These are phyloP conservation scores for Phytopythium sindhum DNA, from an alignment of 352 stramenopile genomes.

Conservation along the genomic window DNA sequence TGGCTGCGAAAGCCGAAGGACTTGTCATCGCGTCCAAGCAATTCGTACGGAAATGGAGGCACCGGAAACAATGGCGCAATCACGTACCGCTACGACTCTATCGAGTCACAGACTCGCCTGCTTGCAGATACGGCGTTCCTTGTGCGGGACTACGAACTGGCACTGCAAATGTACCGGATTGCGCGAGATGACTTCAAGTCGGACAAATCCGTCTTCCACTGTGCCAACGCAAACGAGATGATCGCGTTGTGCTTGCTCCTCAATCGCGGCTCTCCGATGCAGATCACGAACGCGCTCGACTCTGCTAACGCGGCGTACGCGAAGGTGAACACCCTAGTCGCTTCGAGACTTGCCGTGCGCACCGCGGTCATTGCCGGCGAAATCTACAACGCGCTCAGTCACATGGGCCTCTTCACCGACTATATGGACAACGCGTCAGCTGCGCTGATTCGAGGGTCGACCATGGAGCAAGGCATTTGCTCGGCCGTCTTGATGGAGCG, in stretches of 20 bases:
- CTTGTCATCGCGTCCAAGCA: constrained; percentile 24
- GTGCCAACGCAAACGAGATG: constrained; percentile 85
- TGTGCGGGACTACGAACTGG: constrained; percentile 87
- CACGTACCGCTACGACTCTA: constrained; percentile 79
- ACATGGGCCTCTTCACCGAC: constrained; percentile 76
- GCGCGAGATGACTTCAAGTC: constrained; percentile 90
- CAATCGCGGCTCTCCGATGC: constrained; percentile 70
- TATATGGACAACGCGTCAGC: constrained; percentile 86
- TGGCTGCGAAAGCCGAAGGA: constrained; percentile 90
- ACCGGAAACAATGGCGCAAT: constrained; percentile 19
- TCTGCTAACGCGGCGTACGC: constrained; percentile 61
- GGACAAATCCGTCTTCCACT: constrained; percentile 84
- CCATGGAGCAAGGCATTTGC: constrained; percentile 83
- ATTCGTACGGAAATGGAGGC: constrained; percentile 5
- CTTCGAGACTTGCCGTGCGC: constrained; percentile 57
- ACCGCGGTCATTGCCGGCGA: constrained; percentile 74
- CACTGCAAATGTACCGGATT: constrained; percentile 88
- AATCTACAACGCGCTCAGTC: constrained; percentile 72
- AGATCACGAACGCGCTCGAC: constrained; percentile 85
- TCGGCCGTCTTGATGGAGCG: constrained; percentile 80
- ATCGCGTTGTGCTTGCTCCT: constrained; percentile 82
- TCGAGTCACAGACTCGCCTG: constrained; percentile 87
- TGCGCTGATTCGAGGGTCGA: constrained; percentile 77
- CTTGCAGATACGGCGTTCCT: constrained; percentile 89
- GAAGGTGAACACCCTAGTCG: constrained; percentile 42